phyloP scores from a whole-genome alignment of 2,329 filamentous ascomycete species.

The Hypoxylon sp. region DNA sequence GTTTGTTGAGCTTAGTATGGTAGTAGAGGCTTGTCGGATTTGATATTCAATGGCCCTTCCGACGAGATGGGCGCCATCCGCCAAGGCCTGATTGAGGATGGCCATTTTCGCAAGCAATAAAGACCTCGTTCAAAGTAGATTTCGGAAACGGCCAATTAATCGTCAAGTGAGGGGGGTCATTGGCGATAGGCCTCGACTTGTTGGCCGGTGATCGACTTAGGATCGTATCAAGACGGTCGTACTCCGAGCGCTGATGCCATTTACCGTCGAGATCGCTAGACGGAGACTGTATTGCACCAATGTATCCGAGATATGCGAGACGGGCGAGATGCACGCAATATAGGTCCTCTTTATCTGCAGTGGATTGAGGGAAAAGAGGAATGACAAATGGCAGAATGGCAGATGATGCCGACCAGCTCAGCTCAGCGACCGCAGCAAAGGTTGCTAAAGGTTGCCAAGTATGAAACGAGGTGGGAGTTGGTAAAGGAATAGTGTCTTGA shows the following conservation, averaged over 20 bases:
- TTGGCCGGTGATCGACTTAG: slow-evolving; percentile 28
- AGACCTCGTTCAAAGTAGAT: slow-evolving; percentile 9
- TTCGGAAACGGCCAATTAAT: slow-evolving; percentile 36
- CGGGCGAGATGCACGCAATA: slow-evolving; percentile 13
- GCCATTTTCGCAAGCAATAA: slow-evolving; percentile 53
- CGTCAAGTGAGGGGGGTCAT: slow-evolving; percentile 39
- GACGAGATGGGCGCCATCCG: slow-evolving; percentile 57
- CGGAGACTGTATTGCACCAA: slow-evolving; percentile 15
- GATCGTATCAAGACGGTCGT: slow-evolving; percentile 36
- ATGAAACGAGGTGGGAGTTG: slow-evolving; percentile 33
- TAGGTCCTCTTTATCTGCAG: slow-evolving; percentile 18
- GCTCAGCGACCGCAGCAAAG: slow-evolving; percentile 17
- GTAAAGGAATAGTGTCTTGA: slow-evolving; percentile 33
- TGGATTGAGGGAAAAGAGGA: slow-evolving; percentile 9
- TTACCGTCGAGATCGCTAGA: slow-evolving; percentile 32
- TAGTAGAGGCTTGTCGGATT: slow-evolving; percentile 15
- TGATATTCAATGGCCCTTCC: slow-evolving; percentile 55
- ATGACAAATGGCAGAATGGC: slow-evolving; percentile 16
- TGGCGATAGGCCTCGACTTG: slow-evolving; percentile 39
- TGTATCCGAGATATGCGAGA: slow-evolving; percentile 1
- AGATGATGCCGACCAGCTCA: slow-evolving; percentile 32
- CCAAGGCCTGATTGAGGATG: slow-evolving; percentile 56
- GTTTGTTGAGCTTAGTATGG: slow-evolving; percentile 40
- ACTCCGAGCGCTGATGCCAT: slow-evolving; percentile 42
- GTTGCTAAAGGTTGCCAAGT: slow-evolving; percentile 20